A percentile compares a stretch with the other conserved stretches of the same genome.
Evolutionary conservation across 352 stramenopile species (phyloP).

Genomic region (Pythium volutum): DNA sequence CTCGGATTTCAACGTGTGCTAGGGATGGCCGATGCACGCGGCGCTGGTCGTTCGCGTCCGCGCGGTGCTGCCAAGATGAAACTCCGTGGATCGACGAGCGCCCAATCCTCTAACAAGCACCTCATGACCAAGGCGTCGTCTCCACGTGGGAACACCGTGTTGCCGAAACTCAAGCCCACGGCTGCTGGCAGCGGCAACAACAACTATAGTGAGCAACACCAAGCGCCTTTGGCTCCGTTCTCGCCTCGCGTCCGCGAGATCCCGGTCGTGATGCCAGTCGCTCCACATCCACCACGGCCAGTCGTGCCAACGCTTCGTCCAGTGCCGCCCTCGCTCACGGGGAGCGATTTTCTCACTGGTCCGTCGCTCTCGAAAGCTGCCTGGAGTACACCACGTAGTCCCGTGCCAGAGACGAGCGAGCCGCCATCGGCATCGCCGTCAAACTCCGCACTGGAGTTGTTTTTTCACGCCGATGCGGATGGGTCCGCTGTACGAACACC

Average conservation of each 20-base stretch:
- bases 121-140: not conserved
- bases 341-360: slow-evolving; percentile 14
- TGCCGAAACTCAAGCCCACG: slow-evolving; percentile 15
- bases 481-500: slow-evolving; percentile 26
- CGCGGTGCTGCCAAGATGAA: slow-evolving; percentile 20
- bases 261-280: slow-evolving; percentile 7
- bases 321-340: slow-evolving; percentile 8
- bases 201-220: slow-evolving; percentile 19
- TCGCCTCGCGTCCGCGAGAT: slow-evolving; percentile 31
- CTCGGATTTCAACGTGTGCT: not conserved
- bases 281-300: slow-evolving; percentile 3
- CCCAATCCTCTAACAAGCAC: not conserved
- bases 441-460: slow-evolving; percentile 17
- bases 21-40: slow-evolving; percentile 16
- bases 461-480: slow-evolving; percentile 29
- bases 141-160: slow-evolving; percentile 1
- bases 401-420: slow-evolving; percentile 14
- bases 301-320: not conserved
- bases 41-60: slow-evolving; percentile 9
- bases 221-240: slow-evolving; percentile 18
- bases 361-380: slow-evolving; percentile 36
- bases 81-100: slow-evolving; percentile 1
- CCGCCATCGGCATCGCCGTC: slow-evolving; percentile 4
- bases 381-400: slow-evolving; percentile 58
- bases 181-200: slow-evolving; percentile 11